Base-by-base conservation (phyloP, 2,329 filamentous ascomycete species). In the Coniochaeta prunicola region DNA sequence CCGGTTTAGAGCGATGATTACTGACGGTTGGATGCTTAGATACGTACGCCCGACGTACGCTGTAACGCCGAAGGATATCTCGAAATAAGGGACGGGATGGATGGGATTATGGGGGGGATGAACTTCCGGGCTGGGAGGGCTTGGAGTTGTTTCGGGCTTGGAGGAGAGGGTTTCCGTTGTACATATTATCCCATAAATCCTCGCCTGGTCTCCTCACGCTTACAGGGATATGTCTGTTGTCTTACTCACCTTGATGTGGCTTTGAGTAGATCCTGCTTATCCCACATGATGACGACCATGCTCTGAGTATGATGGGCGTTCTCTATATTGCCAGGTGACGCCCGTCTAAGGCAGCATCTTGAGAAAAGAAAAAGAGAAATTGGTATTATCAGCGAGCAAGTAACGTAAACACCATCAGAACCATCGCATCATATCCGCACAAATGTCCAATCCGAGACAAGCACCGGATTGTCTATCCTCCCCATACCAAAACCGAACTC, bases 1-100 rank as follows among this genome's bases (percentile, higher is more conserved):
- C n/a, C n/a, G n/a, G n/a, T n/a, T n/a, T n/a, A n/a, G n/a, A n/a
- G 36, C 6, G 36, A 38, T n/a, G 36, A 38, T 38, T 5, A 38
- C 36, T 38, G 17, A 38, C 36, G 6, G 9, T n/a, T 9, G 36
- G 36, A n/a, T n/a, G 65, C 92, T 96, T 71, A 83, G 91, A 91
- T 97, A 79, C 64, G 86, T 96, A 69, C 84, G 90, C 71, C 91
- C 91, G 64, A 93, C 90, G 24, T 92, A 86, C 73, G 86, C 87
- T 53, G 82, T 88, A 61, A 86, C 87, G 57, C 91, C 91, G n/a
- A 73, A 77, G 65, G 76, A 82, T 60, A 73, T 80, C 60, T 80
- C 81, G 61, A 83, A 88, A 76, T 87, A 84, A 38, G 36, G 36
- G 31, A 17, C 8, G 13, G 31, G 33, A 40, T 15, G 12, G 8